Evolutionary conservation across 768 basidiomycete species (phyloP).

Genomic region (Fibroporia radiculosa): DNA sequence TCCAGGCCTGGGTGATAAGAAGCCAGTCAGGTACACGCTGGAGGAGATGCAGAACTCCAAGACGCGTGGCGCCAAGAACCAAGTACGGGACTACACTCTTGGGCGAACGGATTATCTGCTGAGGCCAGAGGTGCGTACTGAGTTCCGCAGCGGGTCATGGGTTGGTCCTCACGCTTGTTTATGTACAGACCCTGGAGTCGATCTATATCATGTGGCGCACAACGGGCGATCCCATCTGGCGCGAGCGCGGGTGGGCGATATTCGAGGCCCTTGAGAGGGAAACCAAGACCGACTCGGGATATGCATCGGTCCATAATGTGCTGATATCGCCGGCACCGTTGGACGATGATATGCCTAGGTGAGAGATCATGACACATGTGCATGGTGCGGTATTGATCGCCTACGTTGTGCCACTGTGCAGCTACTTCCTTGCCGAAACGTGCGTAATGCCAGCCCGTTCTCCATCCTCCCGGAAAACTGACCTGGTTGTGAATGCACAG

Average conservation of each 20-base stretch:
- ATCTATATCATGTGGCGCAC: conserved; percentile 64
- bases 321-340: conserved; percentile 30
- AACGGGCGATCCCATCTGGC: conserved; percentile 63
- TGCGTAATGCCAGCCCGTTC: conserved; percentile 15
- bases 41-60: conserved; percentile 12
- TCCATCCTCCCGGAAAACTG: no score
- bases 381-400: neutral
- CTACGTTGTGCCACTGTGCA: conserved; percentile 11
- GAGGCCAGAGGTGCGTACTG: conserved; percentile 55
- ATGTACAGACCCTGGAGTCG: conserved; percentile 60
- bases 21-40: conserved; percentile 29
- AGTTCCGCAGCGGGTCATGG: neutral
- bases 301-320: conserved; percentile 48
- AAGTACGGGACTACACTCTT: conserved; percentile 44
- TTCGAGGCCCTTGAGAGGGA: conserved; percentile 59
- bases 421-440: conserved; percentile 52
- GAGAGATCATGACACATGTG: conserved; percentile 10
- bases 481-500: no score
- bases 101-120: conserved; percentile 44
- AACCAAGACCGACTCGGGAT: conserved; percentile 53
- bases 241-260: conserved; percentile 62
- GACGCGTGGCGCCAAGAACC: conserved; percentile 8
- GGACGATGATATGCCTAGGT: conserved; percentile 72
- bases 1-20: conserved; percentile 44
- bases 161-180: neutral